Percentiles rank a stretch among this genome's conserved stretches.
Conservation (phyloP, 2,329 filamentous ascomycete genomes). For the Metarhizium rileyi region DNA sequence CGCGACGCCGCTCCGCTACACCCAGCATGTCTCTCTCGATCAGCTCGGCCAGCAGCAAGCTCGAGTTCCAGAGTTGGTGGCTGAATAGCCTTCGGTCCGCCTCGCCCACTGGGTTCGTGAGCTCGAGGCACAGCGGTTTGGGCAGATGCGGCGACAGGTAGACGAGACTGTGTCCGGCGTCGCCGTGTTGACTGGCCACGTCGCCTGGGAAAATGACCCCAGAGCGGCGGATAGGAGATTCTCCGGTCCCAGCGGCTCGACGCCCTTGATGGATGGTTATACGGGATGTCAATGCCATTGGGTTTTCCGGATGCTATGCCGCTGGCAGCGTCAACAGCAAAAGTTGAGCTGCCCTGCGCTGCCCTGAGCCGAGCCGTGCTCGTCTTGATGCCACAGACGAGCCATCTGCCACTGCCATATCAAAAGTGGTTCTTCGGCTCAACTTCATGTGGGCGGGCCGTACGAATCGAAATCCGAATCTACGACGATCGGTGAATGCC, state of each 20-base stretch:
- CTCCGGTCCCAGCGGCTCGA: slow-evolving; percentile 32
- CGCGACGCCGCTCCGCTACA: no score
- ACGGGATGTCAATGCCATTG: slow-evolving; percentile 32
- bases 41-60: slow-evolving; percentile 44
- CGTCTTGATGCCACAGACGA: no score
- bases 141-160: slow-evolving; percentile 47
- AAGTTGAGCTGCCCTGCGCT: no score
- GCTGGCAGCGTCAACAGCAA: not conserved
- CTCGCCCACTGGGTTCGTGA: slow-evolving; percentile 40
- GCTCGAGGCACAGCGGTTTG: slow-evolving; percentile 31
- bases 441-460: no score
- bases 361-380: no score
- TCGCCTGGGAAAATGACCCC: slow-evolving; percentile 59
- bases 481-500: no score
- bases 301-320: not conserved
- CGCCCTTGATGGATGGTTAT: slow-evolving; percentile 17
- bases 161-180: slow-evolving; percentile 45
- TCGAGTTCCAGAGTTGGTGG: slow-evolving; percentile 66
- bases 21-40: slow-evolving; percentile 39
- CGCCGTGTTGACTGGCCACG: slow-evolving; percentile 55
- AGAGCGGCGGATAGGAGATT: slow-evolving; percentile 51
- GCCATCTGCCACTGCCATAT: no score
- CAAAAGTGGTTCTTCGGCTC: no score
- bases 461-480: no score
- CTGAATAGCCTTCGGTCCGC: slow-evolving; percentile 52